phyloP scores from a whole-genome alignment of 129 eudicot genomes.

The Pittosporum tobira region DNA sequence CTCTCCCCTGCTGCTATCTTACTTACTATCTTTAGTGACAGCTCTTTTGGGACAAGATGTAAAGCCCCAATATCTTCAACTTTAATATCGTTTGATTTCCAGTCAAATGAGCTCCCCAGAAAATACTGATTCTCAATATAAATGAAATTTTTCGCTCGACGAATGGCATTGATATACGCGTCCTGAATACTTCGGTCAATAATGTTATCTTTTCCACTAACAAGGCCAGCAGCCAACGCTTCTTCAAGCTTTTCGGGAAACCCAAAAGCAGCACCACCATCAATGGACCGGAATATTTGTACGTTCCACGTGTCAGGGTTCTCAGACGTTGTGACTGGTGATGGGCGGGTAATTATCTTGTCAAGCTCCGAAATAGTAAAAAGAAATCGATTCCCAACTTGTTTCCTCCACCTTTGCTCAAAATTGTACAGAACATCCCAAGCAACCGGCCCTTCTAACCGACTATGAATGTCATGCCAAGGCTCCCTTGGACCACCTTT shows the following conservation, averaged over 20 bases:
- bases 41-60: slow-evolving; percentile 78
- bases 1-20: slow-evolving; percentile 69
- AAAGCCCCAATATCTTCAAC: slow-evolving; percentile 63
- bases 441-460: slow-evolving; percentile 72
- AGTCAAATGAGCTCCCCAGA: slow-evolving; percentile 66
- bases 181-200: slow-evolving; percentile 88
- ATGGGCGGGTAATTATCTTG: slow-evolving; percentile 30
- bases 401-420: slow-evolving; percentile 79
- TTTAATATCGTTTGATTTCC: slow-evolving; percentile 25
- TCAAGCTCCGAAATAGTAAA: slow-evolving; percentile 36
- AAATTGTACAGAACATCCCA: slow-evolving; percentile 90
- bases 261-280: slow-evolving; percentile 55
- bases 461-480: slow-evolving; percentile 90
- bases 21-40: slow-evolving; percentile 61
- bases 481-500: slow-evolving; percentile 96
- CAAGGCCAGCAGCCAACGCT: slow-evolving; percentile 46
- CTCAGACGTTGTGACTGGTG: slow-evolving; percentile 15
- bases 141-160: slow-evolving; percentile 71
- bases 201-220: slow-evolving; percentile 56
- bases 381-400: slow-evolving; percentile 40
- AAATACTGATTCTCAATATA: slow-evolving; percentile 88
- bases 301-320: slow-evolving; percentile 64
- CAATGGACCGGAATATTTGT: slow-evolving; percentile 76
- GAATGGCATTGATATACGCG: slow-evolving; percentile 72
- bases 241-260: slow-evolving; percentile 47